Evolutionary conservation across 2,329 filamentous ascomycete species (phyloP).

Genomic region (Colletotrichum sp.): DNA sequence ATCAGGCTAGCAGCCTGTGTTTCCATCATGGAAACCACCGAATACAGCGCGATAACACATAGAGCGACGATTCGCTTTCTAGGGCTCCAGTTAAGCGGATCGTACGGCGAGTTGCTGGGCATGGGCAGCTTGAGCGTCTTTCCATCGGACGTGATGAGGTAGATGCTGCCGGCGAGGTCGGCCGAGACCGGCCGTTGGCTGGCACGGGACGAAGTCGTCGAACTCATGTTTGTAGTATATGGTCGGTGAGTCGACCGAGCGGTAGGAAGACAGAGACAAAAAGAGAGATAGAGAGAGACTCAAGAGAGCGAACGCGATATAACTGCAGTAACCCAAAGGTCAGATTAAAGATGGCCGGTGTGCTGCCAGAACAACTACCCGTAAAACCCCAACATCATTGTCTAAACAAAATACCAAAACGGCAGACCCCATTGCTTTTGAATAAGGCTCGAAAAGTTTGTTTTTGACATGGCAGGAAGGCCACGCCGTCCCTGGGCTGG

Average conservation of each 20-base stretch:
- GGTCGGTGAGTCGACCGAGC: not conserved
- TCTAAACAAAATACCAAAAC: not conserved
- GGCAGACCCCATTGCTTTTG: not conserved
- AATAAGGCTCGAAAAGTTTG: not conserved
- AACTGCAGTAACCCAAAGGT: not conserved
- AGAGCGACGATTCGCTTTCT: conserved; percentile 24
- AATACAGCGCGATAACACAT: conserved; percentile 22
- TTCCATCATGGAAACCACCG: conserved; percentile 24
- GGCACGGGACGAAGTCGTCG: not conserved
- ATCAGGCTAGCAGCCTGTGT: conserved; percentile 27
- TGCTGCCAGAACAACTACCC: conserved; percentile 12
- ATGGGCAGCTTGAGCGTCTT: conserved; percentile 34
- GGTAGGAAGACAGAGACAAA: not conserved
- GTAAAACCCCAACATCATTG: not conserved
- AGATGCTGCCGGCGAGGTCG: conserved; percentile 31
- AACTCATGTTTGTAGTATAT: not conserved
- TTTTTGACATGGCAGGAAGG: not conserved
- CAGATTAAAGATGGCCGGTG: not conserved
- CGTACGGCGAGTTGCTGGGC: conserved; percentile 31
- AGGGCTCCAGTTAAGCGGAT: conserved; percentile 33
- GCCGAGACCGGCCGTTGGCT: conserved; percentile 3
- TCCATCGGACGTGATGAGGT: conserved; percentile 35
- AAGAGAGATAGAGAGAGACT: not conserved
- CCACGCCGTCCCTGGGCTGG: not conserved
- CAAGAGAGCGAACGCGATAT: not conserved